These are phyloP conservation scores for Chionographis japonica DNA, from an alignment of 106 monocot genomes.

Conservation along the genomic window DNA sequence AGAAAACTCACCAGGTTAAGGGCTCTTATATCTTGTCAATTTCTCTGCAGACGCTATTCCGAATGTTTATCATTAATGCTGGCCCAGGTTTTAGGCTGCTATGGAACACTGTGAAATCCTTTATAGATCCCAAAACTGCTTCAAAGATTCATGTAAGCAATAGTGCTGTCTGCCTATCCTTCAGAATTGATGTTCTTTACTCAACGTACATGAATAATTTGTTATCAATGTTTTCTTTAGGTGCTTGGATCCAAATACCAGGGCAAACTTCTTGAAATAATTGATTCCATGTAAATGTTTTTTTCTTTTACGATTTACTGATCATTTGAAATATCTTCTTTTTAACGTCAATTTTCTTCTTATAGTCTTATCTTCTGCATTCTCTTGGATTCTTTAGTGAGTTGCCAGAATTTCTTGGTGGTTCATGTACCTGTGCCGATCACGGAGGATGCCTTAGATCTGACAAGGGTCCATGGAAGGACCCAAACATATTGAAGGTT, in stretches of 20 bases:
- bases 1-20: no score
- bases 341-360: not conserved
- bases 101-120: conserved; percentile 76
- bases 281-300: conserved; percentile 48
- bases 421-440: conserved; percentile 80
- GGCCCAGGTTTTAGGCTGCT: conserved; percentile 67
- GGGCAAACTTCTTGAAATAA: conserved; percentile 59
- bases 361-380: not conserved
- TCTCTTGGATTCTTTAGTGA: conserved; percentile 43
- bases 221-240: conserved; percentile 11
- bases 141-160: conserved; percentile 64
- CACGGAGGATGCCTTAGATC: conserved; percentile 78
- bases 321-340: not conserved
- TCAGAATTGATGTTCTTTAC: no score
- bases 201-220: no score
- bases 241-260: conserved; percentile 74
- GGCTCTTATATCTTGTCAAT: conserved; percentile 1
- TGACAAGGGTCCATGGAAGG: conserved; percentile 85
- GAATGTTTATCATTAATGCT: conserved; percentile 82
- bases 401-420: conserved; percentile 87
- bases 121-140: conserved; percentile 73
- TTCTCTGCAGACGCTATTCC: conserved; percentile 35
- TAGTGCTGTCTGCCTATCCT: not conserved
- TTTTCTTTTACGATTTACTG: not conserved
- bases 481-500: conserved; percentile 76